A percentile compares a stretch with the other conserved stretches of the same genome.
These are phyloP conservation scores for Gracilaria domingensis DNA, from an alignment of 23 red algal genomes.

Conservation along the genomic window DNA sequence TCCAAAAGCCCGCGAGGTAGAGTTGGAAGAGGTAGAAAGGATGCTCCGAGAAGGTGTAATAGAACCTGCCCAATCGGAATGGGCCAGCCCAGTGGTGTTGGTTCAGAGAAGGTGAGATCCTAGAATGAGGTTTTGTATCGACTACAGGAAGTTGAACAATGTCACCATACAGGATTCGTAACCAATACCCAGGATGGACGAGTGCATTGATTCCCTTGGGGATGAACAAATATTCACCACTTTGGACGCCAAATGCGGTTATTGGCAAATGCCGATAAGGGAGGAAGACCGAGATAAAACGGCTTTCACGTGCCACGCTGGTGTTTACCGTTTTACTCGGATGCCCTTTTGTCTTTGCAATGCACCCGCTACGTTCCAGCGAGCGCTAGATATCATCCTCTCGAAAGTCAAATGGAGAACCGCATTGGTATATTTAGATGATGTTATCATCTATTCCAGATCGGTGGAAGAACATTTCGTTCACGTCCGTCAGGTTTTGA, in stretches of 20 bases:
- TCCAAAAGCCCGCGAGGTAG: too few relatives aligned
- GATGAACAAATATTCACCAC: conserved; percentile 28
- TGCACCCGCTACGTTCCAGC: conserved; percentile 48
- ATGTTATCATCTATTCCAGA: conserved; percentile 41
- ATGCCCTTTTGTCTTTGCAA: conserved; percentile 29
- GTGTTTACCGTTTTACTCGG: conserved; percentile 1
- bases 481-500: conserved; percentile 20
- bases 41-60: background rate
- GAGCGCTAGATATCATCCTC: conserved; percentile 56
- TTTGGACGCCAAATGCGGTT: conserved; percentile 32
- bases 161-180: conserved; percentile 13
- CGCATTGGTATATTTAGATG: conserved; percentile 48
- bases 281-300: conserved; percentile 17
- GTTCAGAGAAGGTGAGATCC: background rate
- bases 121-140: conserved; percentile 21
- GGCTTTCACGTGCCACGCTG: conserved; percentile 31
- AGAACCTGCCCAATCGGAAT: background rate
- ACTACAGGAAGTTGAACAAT: conserved; percentile 10
- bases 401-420: conserved; percentile 19
- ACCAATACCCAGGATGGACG: conserved; percentile 47
- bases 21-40: background rate
- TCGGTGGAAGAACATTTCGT: conserved; percentile 40
- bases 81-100: background rate
- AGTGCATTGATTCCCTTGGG: conserved; percentile 36
- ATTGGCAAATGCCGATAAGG: conserved; percentile 42